Percentiles rank a stretch among this genome's conserved stretches.
Evolutionary conservation across 1,284 basidiomycete genomes (phyloP).

Genomic region (Cryptococcus sp.): DNA sequence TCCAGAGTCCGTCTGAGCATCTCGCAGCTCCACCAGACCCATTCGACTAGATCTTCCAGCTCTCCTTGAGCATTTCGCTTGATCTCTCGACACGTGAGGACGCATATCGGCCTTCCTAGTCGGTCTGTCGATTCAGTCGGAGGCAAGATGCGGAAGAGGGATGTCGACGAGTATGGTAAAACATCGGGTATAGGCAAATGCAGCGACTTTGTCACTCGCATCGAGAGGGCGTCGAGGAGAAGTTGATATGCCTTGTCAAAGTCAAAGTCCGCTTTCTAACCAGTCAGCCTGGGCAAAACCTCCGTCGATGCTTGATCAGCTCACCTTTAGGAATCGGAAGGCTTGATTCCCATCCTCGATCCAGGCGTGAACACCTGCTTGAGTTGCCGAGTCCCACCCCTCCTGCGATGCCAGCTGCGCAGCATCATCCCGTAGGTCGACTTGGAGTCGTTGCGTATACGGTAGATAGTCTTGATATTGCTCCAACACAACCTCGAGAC

Average conservation of each 20-base stretch:
- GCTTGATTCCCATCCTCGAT: constrained; percentile 29
- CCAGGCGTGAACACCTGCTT: constrained; percentile 37
- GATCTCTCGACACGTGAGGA: constrained; percentile 36
- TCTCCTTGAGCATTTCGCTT: constrained; percentile 29
- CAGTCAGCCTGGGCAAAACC: too few species aligned
- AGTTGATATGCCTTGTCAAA: constrained; percentile 19
- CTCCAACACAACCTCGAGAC: too few species aligned
- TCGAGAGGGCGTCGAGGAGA: constrained; percentile 21
- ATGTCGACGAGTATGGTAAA: constrained; percentile 18
- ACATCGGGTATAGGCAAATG: constrained; percentile 27
- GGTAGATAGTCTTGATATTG: constrained; percentile 30
- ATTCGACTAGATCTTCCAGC: constrained; percentile 38
- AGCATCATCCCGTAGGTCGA: constrained; percentile 31
- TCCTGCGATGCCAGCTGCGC: constrained; percentile 32
- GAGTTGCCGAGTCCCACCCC: constrained; percentile 34
- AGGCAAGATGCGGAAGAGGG: constrained; percentile 37
- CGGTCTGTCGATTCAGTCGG: constrained; percentile 28
- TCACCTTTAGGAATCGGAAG: constrained; percentile 40
- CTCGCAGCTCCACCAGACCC: constrained; percentile 43
- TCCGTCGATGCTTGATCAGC: constrained; percentile 10
- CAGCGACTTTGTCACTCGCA: constrained; percentile 21
- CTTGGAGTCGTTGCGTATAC: constrained; percentile 23
- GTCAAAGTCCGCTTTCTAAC: constrained; percentile 39
- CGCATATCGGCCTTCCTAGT: constrained; percentile 35
- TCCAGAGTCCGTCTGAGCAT: constrained; percentile 28